Evolutionary conservation across 768 basidiomycete species (phyloP).

Genomic region (Suillus lakei): DNA sequence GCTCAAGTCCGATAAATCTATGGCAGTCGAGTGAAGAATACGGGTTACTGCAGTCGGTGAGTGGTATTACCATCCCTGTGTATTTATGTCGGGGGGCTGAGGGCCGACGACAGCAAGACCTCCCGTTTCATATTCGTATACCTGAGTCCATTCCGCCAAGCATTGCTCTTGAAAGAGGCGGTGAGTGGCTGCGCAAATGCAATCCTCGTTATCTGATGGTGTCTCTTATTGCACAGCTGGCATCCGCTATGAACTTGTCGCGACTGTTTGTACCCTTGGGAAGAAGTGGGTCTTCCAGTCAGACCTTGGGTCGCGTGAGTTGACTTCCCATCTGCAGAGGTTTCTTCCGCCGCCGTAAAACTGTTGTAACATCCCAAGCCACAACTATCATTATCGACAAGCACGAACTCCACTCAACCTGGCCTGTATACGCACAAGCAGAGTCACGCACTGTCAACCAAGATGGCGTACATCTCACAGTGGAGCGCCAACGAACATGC

Average conservation of each 20-base stretch:
- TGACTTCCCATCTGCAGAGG: slow-evolving; percentile 51
- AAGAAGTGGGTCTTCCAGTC: slow-evolving; percentile 63
- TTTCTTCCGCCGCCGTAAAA: slow-evolving; percentile 81
- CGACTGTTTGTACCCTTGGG: slow-evolving; percentile 82
- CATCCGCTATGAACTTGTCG: slow-evolving; percentile 89
- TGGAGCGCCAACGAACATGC: slow-evolving; percentile 78
- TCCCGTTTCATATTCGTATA: slow-evolving; percentile 88
- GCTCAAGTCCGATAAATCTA: slow-evolving; percentile 78
- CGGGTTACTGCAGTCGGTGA: slow-evolving; percentile 67
- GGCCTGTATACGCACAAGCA: slow-evolving; percentile 87
- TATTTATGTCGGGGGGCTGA: slow-evolving; percentile 4
- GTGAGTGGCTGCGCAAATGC: slow-evolving; percentile 38
- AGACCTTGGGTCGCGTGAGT: slow-evolving; percentile 3
- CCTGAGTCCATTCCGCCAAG: slow-evolving; percentile 92
- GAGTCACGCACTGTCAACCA: slow-evolving; percentile 69
- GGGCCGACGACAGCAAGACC: slow-evolving; percentile 65
- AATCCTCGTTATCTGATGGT: background rate
- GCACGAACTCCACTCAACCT: slow-evolving; percentile 91
- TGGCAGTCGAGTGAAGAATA: slow-evolving; percentile 86
- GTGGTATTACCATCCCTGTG: slow-evolving; percentile 16
- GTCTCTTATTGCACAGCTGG: slow-evolving; percentile 57
- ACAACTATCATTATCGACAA: slow-evolving; percentile 86
- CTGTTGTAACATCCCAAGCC: slow-evolving; percentile 66
- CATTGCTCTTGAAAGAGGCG: slow-evolving; percentile 77
- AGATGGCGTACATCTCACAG: slow-evolving; percentile 75